Percentiles rank a stretch among this genome's conserved stretches.
Conservation (phyloP, 192 early-diverging fungal genomes). For the Cetraspora pellucida region DNA sequence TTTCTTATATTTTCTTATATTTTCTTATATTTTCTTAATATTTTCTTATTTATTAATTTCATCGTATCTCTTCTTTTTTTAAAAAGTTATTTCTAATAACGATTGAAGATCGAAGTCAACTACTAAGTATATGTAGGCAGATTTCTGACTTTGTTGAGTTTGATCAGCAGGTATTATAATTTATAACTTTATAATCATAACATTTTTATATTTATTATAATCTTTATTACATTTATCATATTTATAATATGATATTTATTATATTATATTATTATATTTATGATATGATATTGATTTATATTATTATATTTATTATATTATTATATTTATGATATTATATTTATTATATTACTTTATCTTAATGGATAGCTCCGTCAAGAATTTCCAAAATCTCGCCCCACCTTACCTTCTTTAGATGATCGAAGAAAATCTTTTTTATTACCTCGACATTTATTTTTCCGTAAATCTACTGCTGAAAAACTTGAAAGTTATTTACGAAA, state of each 20-base stretch:
- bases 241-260: no score
- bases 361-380: conserved; percentile 40
- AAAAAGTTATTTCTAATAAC: conserved; percentile 48
- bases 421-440: conserved; percentile 43
- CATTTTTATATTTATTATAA: neutral
- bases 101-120: conserved; percentile 38
- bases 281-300: no score
- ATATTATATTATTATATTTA: no score
- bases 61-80: conserved; percentile 4
- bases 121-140: conserved; percentile 47
- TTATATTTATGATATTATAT: conserved; percentile 14
- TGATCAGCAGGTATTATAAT: conserved; percentile 57
- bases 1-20: neutral
- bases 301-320: neutral
- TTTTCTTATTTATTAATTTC: conserved; percentile 21
- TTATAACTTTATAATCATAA: neutral
- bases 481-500: conserved; percentile 52
- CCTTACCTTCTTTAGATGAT: conserved; percentile 42
- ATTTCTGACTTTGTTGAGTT: conserved; percentile 57
- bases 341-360: no score
- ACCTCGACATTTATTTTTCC: conserved; percentile 43
- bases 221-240: neutral
- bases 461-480: conserved; percentile 52
- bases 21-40: neutral
- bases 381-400: conserved; percentile 48